Base-by-base conservation (phyloP, 768 basidiomycete species). In the Roridomyces roridus region DNA sequence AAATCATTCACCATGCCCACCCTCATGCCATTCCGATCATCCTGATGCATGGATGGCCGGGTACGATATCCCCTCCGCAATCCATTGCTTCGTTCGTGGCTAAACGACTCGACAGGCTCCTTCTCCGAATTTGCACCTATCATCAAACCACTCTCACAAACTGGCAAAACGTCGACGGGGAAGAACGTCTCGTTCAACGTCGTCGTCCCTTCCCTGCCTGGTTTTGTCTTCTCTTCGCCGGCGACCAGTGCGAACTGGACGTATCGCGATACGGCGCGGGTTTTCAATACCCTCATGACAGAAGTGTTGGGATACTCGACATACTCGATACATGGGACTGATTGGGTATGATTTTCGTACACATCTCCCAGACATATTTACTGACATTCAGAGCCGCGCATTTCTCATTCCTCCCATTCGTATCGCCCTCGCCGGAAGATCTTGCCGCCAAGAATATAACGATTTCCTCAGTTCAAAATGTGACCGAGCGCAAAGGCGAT, bases 341-440 rank as follows among this genome's bases (percentile, higher is more conserved):
- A 70, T 47, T 67, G 63, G 59, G 68, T 67, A n/a, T 35, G 59
- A 31, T n/a, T n/a, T n/a, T n/a, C n/a, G n/a, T n/a, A n/a, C n/a
- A n/a, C 52, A 25, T 34, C 18, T 8, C 26, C n/a, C 10, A 10
- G 21, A 15, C 21, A 7, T 9, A 21, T n/a, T 40, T n/a, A 51
- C 40, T 44, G 58, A n/a, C n/a, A n/a, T n/a, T 55, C n/a, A 46
- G 51, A 21, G 53, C 48, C 0, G 51, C 51, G 24, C 46, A 51
- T n/a, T 26, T 60, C 5, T 39, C 18, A 15, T 40, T 49, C 35
- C 25, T 48, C 20, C 58, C 51, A 4, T 59, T 52, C 17, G 15
- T 28, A 10, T 12, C 51, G 3, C 51, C 51, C 35, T 41, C 50
- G 6, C 50, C 45, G 3, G 41, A 52, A 17, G 51, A 47, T 24